These are phyloP conservation scores for Starmerella roubikii DNA, from an alignment of 805 yeast species.

Conservation along the genomic window DNA sequence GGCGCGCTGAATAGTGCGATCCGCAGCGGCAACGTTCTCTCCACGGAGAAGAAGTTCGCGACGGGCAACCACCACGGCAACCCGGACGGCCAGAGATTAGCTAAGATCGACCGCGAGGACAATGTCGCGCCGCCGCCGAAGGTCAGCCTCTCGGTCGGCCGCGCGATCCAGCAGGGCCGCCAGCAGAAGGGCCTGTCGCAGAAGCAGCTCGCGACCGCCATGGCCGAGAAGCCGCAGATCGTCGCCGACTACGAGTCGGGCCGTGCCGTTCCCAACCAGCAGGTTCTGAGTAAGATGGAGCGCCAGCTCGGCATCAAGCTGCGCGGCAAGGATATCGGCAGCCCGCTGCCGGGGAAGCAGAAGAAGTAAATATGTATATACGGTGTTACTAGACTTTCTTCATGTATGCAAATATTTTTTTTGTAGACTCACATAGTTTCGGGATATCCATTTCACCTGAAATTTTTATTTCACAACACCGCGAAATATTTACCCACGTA, in stretches of 20 bases:
- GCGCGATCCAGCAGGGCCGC: conserved; percentile 72
- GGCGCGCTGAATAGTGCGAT: conserved; percentile 84
- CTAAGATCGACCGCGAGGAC: conserved; percentile 85
- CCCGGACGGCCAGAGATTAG: conserved; percentile 87
- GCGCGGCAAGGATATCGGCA: conserved; percentile 91
- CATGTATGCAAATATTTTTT: too few species aligned
- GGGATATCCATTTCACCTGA: too few species aligned
- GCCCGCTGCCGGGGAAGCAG: conserved; percentile 45
- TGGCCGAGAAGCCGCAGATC: conserved; percentile 91
- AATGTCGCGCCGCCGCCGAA: conserved; percentile 90
- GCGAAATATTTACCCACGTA: neutral
- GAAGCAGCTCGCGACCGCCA: conserved; percentile 89
- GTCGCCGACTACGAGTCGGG: conserved; percentile 96
- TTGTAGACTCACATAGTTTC: too few species aligned
- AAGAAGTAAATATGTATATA: conserved; percentile 23
- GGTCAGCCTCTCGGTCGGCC: conserved; percentile 72
- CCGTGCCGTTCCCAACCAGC: conserved; percentile 93
- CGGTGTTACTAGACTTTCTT: too few species aligned
- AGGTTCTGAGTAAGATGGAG: conserved; percentile 80
- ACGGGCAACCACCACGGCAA: conserved; percentile 45
- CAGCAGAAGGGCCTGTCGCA: conserved; percentile 80
- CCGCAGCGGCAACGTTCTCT: conserved; percentile 76
- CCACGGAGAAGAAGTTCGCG: conserved; percentile 88
- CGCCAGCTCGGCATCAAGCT: conserved; percentile 87
- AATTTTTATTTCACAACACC: too few species aligned